Conservation (phyloP, 495 filamentous ascomycete genomes). For the Xanthoparmelia taractica region DNA sequence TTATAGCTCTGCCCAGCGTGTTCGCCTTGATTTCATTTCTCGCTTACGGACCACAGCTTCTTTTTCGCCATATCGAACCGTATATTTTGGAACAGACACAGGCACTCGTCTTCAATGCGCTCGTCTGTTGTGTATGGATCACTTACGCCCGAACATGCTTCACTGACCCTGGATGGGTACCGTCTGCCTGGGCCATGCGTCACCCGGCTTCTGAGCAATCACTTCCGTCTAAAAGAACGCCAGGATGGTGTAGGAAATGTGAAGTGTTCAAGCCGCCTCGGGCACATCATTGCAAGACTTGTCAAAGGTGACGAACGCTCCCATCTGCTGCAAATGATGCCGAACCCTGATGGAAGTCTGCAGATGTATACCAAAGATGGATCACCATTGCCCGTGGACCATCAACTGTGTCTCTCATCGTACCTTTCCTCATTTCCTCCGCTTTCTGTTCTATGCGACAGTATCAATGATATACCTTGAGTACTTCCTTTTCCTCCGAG, state of each 20-base stretch:
- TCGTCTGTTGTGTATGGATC: constrained; percentile 66
- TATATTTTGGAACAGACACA: constrained; percentile 56
- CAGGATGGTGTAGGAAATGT: constrained; percentile 83
- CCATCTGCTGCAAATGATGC: not conserved
- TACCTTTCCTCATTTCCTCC: constrained; percentile 83
- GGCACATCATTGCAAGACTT: constrained; percentile 87
- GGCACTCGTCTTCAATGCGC: constrained; percentile 61
- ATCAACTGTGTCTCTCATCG: constrained; percentile 84
- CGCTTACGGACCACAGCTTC: constrained; percentile 72
- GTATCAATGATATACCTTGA: constrained; percentile 58
- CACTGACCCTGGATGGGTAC: constrained; percentile 62
- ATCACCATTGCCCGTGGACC: constrained; percentile 98
- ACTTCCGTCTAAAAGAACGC: constrained; percentile 29
- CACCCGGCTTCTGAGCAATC: constrained; percentile 9
- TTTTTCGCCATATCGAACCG: constrained; percentile 69
- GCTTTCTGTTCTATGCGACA: constrained; percentile 76
- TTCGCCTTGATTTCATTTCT: constrained; percentile 62
- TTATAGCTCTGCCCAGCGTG: constrained; percentile 16
- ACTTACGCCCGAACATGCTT: constrained; percentile 71
- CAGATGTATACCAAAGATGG: constrained; percentile 93
- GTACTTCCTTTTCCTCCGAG: constrained; percentile 50
- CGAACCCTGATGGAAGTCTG: constrained; percentile 1
- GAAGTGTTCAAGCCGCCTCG: constrained; percentile 73
- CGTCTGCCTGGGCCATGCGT: constrained; percentile 28
- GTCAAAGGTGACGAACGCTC: constrained; percentile 48